Conservation (phyloP, 495 filamentous ascomycete species). For the Chaetomidium leptoderma region DNA sequence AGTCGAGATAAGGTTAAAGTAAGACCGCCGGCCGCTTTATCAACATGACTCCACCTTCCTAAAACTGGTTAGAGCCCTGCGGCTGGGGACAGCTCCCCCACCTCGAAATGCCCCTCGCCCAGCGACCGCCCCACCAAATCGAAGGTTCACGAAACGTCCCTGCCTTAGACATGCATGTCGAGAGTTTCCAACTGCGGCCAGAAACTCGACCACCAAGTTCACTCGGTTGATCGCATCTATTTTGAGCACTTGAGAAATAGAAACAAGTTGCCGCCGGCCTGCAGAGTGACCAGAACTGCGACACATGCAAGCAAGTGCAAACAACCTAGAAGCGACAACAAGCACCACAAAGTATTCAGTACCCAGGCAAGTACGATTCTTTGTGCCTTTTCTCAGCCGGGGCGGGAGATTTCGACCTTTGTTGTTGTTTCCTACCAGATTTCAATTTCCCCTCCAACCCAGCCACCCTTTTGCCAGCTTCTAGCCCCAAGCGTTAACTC, state of each 20-base stretch:
- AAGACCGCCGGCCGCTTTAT: too few species aligned
- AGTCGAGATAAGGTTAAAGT: too few species aligned
- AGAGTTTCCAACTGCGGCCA: background rate
- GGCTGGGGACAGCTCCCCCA: background rate
- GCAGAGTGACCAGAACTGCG: background rate
- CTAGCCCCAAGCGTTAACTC: too few species aligned
- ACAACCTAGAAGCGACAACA: background rate
- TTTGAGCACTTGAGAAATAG: background rate
- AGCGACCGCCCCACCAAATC: slow-evolving; percentile 30
- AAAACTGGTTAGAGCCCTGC: background rate
- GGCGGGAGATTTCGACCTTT: too few species aligned
- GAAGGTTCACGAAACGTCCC: slow-evolving; percentile 34
- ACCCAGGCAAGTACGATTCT: background rate
- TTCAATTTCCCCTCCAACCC: too few species aligned
- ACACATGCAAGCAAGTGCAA: background rate
- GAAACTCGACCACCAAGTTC: background rate
- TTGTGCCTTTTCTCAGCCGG: background rate
- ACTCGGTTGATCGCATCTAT: background rate
- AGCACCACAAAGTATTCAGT: background rate
- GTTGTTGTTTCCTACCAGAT: too few species aligned
- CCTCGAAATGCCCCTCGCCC: slow-evolving; percentile 3
- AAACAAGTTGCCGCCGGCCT: background rate
- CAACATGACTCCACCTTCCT: too few species aligned
- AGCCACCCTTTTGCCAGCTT: too few species aligned
- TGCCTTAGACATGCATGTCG: slow-evolving; percentile 6